Evolutionary conservation across 495 filamentous ascomycete genomes (phyloP).

Genomic region (Penicillium steckii): DNA sequence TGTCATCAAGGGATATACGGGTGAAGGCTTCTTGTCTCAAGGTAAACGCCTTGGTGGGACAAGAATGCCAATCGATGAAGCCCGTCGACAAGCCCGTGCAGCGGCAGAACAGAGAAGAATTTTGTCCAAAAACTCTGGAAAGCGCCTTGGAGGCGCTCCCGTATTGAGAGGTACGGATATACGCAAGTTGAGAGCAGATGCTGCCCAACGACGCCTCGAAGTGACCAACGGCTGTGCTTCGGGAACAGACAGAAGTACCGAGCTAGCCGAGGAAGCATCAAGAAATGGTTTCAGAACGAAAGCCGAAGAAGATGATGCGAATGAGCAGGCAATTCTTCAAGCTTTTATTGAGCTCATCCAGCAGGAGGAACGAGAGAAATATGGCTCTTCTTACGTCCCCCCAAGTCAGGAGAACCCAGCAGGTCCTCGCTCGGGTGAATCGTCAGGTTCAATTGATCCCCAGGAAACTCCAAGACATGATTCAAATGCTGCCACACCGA

Average conservation of each 20-base stretch:
- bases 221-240: conserved; percentile 75
- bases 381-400: conserved; percentile 63
- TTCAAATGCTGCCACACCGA: not conserved
- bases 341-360: conserved; percentile 86
- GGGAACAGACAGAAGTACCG: conserved; percentile 52
- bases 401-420: conserved; percentile 61
- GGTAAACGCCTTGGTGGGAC: conserved; percentile 72
- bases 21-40: conserved; percentile 80
- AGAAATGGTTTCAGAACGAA: conserved; percentile 76
- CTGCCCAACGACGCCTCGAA: conserved; percentile 65
- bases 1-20: conserved; percentile 79
- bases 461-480: conserved; percentile 6
- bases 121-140: conserved; percentile 63
- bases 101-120: conserved; percentile 71
- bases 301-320: conserved; percentile 86
- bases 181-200: conserved; percentile 69
- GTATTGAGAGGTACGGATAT: conserved; percentile 66
- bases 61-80: conserved; percentile 70
- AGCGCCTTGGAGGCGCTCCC: conserved; percentile 69
- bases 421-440: conserved; percentile 41
- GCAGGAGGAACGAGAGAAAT: conserved; percentile 74
- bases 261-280: conserved; percentile 68
- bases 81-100: conserved; percentile 68
- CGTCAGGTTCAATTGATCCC: conserved; percentile 19
- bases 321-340: conserved; percentile 84